Conservation (phyloP, 1,284 basidiomycete genomes). For the Ustilago bromivora region DNA sequence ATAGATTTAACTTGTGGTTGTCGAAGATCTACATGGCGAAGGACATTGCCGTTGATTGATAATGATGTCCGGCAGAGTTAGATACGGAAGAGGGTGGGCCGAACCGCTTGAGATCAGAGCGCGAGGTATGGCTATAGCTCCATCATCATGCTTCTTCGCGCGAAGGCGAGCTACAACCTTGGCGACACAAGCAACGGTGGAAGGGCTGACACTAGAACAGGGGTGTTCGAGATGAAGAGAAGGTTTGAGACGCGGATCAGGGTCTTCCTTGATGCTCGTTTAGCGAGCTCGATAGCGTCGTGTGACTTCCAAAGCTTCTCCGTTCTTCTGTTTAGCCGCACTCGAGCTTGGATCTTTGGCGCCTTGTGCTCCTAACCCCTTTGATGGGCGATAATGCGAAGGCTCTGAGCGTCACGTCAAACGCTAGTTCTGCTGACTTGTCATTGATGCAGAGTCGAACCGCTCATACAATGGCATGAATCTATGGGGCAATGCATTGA, state of each 20-base stretch:
- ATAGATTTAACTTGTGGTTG: neutral
- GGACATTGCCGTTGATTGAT: neutral
- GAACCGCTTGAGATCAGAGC: neutral
- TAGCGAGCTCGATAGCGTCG: slow-evolving; percentile 4
- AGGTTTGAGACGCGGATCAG: slow-evolving; percentile 27
- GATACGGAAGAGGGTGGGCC: slow-evolving; percentile 4
- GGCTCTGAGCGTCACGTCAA: neutral
- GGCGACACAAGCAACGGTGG: neutral
- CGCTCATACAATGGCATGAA: neutral
- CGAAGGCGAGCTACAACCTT: neutral
- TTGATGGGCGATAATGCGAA: neutral
- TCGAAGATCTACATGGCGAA: neutral
- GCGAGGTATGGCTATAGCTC: neutral
- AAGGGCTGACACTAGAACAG: neutral
- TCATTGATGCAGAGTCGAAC: neutral
- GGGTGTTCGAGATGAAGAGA: neutral
- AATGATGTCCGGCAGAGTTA: neutral
- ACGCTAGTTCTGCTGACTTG: neutral
- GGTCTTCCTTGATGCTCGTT: slow-evolving; percentile 28
- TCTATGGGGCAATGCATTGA: neutral
- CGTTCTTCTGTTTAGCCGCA: neutral
- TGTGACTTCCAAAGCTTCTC: neutral
- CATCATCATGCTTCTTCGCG: slow-evolving; percentile 5
- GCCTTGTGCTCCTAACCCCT: neutral
- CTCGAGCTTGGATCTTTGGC: neutral